Base-by-base conservation (phyloP, 345 rosid species). In the Orychophragmus violaceus region DNA sequence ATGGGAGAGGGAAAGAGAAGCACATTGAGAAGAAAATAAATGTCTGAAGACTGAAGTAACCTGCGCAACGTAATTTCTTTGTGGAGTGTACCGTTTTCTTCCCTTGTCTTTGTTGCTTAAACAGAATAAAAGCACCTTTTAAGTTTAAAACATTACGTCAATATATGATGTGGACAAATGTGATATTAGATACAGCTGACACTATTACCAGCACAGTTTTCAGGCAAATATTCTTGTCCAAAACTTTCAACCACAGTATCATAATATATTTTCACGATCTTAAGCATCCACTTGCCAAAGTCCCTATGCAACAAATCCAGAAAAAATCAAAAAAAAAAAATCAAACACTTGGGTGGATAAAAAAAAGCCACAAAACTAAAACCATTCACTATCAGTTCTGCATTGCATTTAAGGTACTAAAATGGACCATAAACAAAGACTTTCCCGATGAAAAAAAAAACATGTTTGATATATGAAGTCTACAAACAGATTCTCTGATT, bases 231-330 rank as follows among this genome's bases (percentile, higher is more conserved):
- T 75, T 90, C 91, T 50, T 81, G 80, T 57, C 82, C 85, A 60
- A 92, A 84, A 82, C 50, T 33, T 51, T 49, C 78, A 35, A 75
- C 68, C 51, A 59, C 82, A 63, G 25, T 57, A 19, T 75, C 80
- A 68, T 86, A 93, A 76, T 80, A 83, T 49, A 85, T 87, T 75
- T 83, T 76, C 85, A 84, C 66, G 45, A 80, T 81, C 80, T 60
- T 87, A 59, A 93, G 32, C 72, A 88, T 82, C 98, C 91, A 93
- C 66, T 90, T 88, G 16, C 98, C 98, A 12, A 90, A 82, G 23
- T 97, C 98, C 89, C 97, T 90, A 28, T n/a, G 64, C 65, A 70
- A 72, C 44, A 70, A 74, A n/a, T n/a, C n/a, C n/a, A n/a, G 37
- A 62, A 33, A 69, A 22, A 60, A 39, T 51, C 56, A n/a, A n/a